Evolutionary conservation across 2,329 filamentous ascomycete species (phyloP).

Genomic region (Pestalotiopsis sp.): DNA sequence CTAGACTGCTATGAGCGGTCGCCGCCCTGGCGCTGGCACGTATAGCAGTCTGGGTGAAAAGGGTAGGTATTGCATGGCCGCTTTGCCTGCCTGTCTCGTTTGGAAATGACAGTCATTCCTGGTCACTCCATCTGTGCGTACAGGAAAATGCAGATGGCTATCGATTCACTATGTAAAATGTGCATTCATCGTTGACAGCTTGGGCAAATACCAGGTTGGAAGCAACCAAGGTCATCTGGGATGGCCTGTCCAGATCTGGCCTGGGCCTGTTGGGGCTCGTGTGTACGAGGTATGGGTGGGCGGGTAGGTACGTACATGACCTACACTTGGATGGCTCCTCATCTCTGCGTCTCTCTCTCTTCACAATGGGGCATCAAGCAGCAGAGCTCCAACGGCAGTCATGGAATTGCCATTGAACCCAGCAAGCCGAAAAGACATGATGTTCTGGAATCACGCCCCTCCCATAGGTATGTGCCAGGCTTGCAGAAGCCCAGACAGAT

Average conservation of each 20-base stretch:
- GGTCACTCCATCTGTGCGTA: background rate
- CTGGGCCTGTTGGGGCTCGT: background rate
- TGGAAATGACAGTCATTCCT: background rate
- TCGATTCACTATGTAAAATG: background rate
- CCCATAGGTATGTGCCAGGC: background rate
- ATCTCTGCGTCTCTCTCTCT: background rate
- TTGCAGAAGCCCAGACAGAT: background rate
- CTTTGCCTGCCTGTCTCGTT: background rate
- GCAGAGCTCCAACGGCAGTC: background rate
- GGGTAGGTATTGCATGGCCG: background rate
- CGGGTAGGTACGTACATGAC: background rate
- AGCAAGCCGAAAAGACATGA: too few relatives aligned
- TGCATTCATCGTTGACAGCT: background rate
- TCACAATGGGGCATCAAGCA: background rate
- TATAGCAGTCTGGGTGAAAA: background rate
- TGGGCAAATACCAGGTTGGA: background rate
- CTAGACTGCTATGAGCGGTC: background rate
- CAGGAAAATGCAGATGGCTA: background rate
- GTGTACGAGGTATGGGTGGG: background rate
- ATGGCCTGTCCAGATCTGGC: background rate
- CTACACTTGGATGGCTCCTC: background rate
- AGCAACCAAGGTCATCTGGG: background rate
- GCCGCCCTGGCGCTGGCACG: background rate
- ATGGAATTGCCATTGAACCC: too few relatives aligned
- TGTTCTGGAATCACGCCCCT: too few relatives aligned